A percentile compares a stretch with the other conserved stretches of the same genome.
These are phyloP conservation scores for Flaveria brownii DNA, from an alignment of 129 eudicot genomes.

Conservation along the genomic window DNA sequence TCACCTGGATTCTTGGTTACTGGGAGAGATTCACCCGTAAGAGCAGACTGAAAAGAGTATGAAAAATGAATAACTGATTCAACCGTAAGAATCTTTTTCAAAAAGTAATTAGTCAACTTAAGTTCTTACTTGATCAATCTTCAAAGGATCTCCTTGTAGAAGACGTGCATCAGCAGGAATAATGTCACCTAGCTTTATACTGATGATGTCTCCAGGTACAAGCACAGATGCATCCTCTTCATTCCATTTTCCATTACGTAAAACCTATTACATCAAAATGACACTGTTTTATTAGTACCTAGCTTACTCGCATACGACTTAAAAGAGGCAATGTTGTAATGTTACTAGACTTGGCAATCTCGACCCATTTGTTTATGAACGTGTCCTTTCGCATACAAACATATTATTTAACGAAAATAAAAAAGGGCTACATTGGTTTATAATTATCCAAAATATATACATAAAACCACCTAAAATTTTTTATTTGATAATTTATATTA, in stretches of 20 bases:
- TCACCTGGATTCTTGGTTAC: slow-evolving; percentile 64
- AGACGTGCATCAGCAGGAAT: slow-evolving; percentile 64
- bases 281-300: neutral
- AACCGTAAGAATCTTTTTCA: neutral
- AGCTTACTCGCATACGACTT: neutral
- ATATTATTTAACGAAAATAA: neutral
- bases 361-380: no score
- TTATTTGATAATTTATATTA: neutral
- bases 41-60: slow-evolving; percentile 47
- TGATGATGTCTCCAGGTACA: slow-evolving; percentile 58
- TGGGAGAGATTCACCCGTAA: slow-evolving; percentile 59
- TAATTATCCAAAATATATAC: neutral
- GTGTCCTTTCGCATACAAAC: neutral
- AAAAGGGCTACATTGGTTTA: neutral
- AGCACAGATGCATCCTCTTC: slow-evolving; percentile 57
- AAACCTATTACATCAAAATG: slow-evolving; percentile 35
- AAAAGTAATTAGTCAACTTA: neutral
- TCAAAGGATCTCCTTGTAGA: slow-evolving; percentile 55
- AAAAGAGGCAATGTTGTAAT: slow-evolving; percentile 5
- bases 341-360: neutral
- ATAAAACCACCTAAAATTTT: neutral
- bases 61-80: neutral
- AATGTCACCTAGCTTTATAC: slow-evolving; percentile 54
- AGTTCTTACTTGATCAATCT: slow-evolving; percentile 52
- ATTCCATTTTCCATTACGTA: slow-evolving; percentile 58